Evolutionary conservation across 768 basidiomycete genomes (phyloP).

Genomic region (Amanita jacksonii): DNA sequence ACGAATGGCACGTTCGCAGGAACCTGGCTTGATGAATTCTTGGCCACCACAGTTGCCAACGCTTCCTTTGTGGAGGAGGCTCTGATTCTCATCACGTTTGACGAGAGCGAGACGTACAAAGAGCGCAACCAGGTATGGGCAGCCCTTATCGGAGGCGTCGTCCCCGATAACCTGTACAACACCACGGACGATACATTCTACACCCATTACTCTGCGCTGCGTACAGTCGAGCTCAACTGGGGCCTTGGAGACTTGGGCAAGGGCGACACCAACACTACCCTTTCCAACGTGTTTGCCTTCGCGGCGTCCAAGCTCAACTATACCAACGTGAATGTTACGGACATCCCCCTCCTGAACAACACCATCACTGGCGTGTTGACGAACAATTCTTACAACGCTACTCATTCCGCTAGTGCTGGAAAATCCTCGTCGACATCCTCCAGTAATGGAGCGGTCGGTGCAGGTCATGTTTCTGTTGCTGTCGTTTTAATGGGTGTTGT

Average conservation of each 20-base stretch:
- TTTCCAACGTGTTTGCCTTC: slow-evolving; percentile 39
- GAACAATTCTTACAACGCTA: too few species aligned
- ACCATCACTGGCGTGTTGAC: too few species aligned
- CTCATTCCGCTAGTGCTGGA: too few species aligned
- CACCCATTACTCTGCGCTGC: slow-evolving; percentile 49
- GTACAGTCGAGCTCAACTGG: slow-evolving; percentile 55
- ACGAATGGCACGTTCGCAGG: slow-evolving; percentile 40
- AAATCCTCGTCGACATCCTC: too few species aligned
- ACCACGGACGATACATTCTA: slow-evolving; percentile 47
- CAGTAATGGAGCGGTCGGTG: too few species aligned
- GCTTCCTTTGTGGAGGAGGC: slow-evolving; percentile 39
- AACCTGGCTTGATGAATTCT: slow-evolving; percentile 39
- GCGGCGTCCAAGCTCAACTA: slow-evolving; percentile 24
- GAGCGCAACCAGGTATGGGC: slow-evolving; percentile 39
- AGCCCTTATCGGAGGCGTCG: slow-evolving; percentile 32
- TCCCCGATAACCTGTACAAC: slow-evolving; percentile 31
- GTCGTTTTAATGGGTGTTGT: too few species aligned
- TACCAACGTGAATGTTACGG: neutral
- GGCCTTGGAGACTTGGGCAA: slow-evolving; percentile 48
- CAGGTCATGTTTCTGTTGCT: too few species aligned
- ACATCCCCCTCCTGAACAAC: too few species aligned
- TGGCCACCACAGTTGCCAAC: slow-evolving; percentile 42
- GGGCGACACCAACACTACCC: slow-evolving; percentile 35
- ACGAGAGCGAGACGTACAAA: slow-evolving; percentile 36
- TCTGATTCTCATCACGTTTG: slow-evolving; percentile 53